phyloP scores from a whole-genome alignment of 1,139 yeast genomes.

The Candida sojae region DNA sequence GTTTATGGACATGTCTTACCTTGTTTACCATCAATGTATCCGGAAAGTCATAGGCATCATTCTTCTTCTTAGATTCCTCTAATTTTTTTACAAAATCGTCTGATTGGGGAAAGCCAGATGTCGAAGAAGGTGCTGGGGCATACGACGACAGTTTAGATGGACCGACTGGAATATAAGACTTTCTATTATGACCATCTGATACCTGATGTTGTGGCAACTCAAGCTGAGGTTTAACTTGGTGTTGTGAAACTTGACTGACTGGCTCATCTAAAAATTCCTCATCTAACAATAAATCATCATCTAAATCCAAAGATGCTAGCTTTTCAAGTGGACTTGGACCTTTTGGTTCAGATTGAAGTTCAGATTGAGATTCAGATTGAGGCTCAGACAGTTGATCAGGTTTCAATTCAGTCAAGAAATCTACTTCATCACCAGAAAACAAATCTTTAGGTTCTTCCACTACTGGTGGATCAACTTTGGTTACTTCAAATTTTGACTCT shows the following conservation, averaged over 20 bases:
- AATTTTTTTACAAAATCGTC: constrained; percentile 26
- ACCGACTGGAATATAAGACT: constrained; percentile 11
- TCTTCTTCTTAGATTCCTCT: constrained; percentile 53
- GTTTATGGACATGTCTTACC: constrained; percentile 36
- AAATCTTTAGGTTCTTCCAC: constrained; percentile 1
- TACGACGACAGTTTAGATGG: constrained; percentile 3
- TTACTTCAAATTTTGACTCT: not conserved
- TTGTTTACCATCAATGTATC: constrained; percentile 51
- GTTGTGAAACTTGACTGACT: not conserved
- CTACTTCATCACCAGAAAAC: constrained; percentile 6
- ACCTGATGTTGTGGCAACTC: not conserved
- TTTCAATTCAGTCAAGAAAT: constrained; percentile 5
- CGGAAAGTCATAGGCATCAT: constrained; percentile 83
- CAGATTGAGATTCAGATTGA: not conserved
- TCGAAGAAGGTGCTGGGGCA: constrained; percentile 2
- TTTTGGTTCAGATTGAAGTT: not conserved
- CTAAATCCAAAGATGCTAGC: constrained; percentile 16
- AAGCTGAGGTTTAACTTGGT: not conserved
- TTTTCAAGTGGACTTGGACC: constrained; percentile 4
- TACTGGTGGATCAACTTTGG: not conserved
- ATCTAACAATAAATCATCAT: constrained; percentile 18
- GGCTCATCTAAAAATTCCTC: constrained; percentile 15
- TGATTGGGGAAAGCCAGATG: not conserved
- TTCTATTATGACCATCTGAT: no score
- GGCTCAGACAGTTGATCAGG: not conserved